phyloP scores from a whole-genome alignment of 1,284 basidiomycete genomes.

The Microbotryum intermedium region DNA sequence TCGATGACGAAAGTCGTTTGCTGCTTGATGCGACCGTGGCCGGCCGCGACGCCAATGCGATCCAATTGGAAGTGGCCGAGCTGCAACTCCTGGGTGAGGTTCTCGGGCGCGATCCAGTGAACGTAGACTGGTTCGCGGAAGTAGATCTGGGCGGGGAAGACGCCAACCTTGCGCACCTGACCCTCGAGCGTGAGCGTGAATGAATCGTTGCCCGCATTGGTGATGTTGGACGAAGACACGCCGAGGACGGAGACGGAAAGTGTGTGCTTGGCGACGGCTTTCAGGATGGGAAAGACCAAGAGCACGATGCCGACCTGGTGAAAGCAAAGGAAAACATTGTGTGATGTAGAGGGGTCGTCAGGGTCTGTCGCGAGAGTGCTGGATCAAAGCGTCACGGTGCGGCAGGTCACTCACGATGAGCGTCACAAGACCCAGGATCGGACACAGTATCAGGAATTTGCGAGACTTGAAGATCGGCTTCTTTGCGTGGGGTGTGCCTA shows the following conservation, averaged over 20 bases:
- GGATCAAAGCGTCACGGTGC: too few relatives aligned
- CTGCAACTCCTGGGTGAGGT: conserved; percentile 34
- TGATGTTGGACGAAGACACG: conserved; percentile 39
- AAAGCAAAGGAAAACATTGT: background rate
- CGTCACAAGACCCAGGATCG: conserved; percentile 12
- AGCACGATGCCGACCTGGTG: conserved; percentile 31
- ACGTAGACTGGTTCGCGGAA: conserved; percentile 38
- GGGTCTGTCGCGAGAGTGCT: too few relatives aligned
- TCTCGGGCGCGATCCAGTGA: conserved; percentile 37
- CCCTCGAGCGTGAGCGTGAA: conserved; percentile 39
- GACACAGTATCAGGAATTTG: conserved; percentile 17
- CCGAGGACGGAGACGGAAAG: conserved; percentile 37
- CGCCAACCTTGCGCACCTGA: conserved; percentile 38
- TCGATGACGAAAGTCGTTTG: conserved; percentile 37
- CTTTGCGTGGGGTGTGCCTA: conserved; percentile 24
- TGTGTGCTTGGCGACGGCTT: conserved; percentile 38
- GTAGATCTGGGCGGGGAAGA: conserved; percentile 40
- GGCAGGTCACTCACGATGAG: background rate
- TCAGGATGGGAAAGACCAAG: conserved; percentile 37
- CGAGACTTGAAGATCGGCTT: conserved; percentile 18
- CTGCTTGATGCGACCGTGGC: conserved; percentile 40
- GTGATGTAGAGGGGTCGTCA: background rate
- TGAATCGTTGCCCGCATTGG: conserved; percentile 33
- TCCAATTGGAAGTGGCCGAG: conserved; percentile 31
- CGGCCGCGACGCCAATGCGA: conserved; percentile 33